Evolutionary conservation across 2,329 filamentous ascomycete species (phyloP), one percentile per base, ranked within the genome.

Genomic region (Diplodia mutila): DNA sequence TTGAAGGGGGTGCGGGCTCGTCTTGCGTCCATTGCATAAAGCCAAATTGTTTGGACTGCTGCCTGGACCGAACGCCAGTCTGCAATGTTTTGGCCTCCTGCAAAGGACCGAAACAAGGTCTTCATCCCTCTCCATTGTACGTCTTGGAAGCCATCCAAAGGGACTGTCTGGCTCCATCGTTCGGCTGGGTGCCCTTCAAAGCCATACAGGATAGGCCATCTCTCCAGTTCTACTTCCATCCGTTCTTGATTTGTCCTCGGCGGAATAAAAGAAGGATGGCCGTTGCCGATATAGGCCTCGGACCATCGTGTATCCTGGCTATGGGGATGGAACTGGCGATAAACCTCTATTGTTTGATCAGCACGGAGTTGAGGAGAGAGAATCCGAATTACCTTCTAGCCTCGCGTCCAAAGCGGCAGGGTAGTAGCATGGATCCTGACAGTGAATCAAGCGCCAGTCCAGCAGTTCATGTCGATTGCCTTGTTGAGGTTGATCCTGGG

Each of bases 71-170:
- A 11, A 14, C 39, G 57, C 39, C 57, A 61, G 2, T 21, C 23
- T 12, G 32, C 32, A 3, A 34, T 34, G 12, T 29, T n/a, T 14
- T 61, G 23, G 18, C 18, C 8, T 1, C 8, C 25, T 21, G 57
- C 57, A 8, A 61, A 61, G 4, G 57, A 61, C 14, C 57, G 37
- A 21, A 32, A 32, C 23, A 61, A 29, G 14, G 46, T 39, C 25
- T 61, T 61, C 57, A 48, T 61, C 8, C 39, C 57, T 32, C 32
- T 61, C 39, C 57, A 61, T 21, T 61, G 39, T 32, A 16, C n/a
- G 16, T 21, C 16, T 4, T 21, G 25, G 18, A 16, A 16, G 39
- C 57, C 46, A 12, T 48, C 25, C 16, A 29, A 32, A 16, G 23
- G 29, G 16, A 25, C 6, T 11, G 14, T 6, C 39, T 61, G 57